Base-by-base conservation (phyloP, 805 yeast species). In the Teunomyces kruisii region DNA sequence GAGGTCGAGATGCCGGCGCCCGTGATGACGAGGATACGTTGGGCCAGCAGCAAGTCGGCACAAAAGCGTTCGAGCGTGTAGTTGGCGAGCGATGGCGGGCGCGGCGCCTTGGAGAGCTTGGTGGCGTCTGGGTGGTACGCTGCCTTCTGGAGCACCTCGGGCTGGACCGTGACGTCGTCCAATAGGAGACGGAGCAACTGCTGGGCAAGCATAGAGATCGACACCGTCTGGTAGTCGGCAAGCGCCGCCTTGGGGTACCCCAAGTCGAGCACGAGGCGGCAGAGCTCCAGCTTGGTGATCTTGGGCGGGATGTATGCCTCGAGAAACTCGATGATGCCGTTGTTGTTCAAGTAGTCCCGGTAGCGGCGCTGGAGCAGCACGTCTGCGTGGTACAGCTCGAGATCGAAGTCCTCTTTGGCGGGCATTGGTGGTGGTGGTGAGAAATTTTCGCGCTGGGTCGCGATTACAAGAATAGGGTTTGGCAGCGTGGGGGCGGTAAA, bases 1-100 rank as follows among this genome's bases (percentile, higher is more conserved):
- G 89, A 81, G 2, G 97, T 89, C 29, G 95, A 86, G 44, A 90
- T 88, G 17, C 97, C 97, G 0, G 97, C 97, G 12, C 97, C 97
- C 0, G 96, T 88, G 16, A 90, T 62, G 0, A 90, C 90, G 47
- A 91, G 57, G 9, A 90, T 75, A 32, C 80, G 83, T 36, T 51
- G 48, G 17, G 61, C 53, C 8, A 36, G 17, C n/a, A 28, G 24
- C 27, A 64, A 47, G 22, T 55, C 55, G 5, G 28, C 7, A n/a
- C 48, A 14, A 32, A 59, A 58, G 5, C 42, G 35, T 6, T 44
- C 47, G 13, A 58, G 28, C 16, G 45, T 35, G 27, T 54, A 53
- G 27, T n/a, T 17, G 12, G 43, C 38, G 16, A 17, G 37, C 8
- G 19, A 9, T 17, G 30, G 27, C 10, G 28, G 13, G 12, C 16